phyloP scores from a whole-genome alignment of 2,329 filamentous ascomycete species.

The Neofusicoccum parvum region DNA sequence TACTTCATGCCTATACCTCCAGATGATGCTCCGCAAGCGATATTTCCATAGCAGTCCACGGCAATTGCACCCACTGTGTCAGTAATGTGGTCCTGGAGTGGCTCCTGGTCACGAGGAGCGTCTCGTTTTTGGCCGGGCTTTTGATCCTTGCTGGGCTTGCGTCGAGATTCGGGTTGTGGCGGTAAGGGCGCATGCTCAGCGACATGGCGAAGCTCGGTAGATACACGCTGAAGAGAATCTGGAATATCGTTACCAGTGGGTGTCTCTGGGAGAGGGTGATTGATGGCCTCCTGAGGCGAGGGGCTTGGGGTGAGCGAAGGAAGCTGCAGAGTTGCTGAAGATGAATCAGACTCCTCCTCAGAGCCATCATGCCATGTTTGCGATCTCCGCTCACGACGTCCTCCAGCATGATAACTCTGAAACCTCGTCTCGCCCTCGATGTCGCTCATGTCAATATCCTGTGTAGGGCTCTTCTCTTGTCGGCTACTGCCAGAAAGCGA shows the following conservation, averaged over 20 bases:
- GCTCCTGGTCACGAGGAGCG: not conserved
- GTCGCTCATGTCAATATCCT: conserved; percentile 28
- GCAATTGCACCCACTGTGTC: conserved; percentile 97
- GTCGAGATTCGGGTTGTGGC: not conserved
- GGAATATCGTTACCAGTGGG: not conserved
- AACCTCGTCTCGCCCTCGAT: conserved; percentile 16
- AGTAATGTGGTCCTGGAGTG: conserved; percentile 68
- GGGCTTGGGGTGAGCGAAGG: conserved; percentile 29
- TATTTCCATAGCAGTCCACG: conserved; percentile 80
- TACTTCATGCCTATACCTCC: conserved; percentile 99
- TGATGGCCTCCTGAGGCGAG: conserved; percentile 17
- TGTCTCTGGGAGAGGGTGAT: conserved; percentile 1
- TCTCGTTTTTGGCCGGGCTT: not conserved
- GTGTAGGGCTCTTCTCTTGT: not conserved
- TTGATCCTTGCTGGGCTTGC: not conserved
- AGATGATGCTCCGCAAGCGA: conserved; percentile 93
- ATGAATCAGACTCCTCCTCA: conserved; percentile 31
- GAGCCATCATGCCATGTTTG: conserved; percentile 43
- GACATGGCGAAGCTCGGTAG: conserved; percentile 12
- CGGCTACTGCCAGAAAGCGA: conserved; percentile 20
- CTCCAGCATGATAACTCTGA: not conserved
- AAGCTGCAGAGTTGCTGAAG: conserved; percentile 30
- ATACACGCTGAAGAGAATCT: not conserved
- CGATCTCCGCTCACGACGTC: not conserved
- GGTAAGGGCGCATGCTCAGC: conserved; percentile 12